Percentiles rank a stretch among this genome's conserved stretches.
phyloP scores from a whole-genome alignment of 2,329 filamentous ascomycete species.

The Alternaria conjuncta region DNA sequence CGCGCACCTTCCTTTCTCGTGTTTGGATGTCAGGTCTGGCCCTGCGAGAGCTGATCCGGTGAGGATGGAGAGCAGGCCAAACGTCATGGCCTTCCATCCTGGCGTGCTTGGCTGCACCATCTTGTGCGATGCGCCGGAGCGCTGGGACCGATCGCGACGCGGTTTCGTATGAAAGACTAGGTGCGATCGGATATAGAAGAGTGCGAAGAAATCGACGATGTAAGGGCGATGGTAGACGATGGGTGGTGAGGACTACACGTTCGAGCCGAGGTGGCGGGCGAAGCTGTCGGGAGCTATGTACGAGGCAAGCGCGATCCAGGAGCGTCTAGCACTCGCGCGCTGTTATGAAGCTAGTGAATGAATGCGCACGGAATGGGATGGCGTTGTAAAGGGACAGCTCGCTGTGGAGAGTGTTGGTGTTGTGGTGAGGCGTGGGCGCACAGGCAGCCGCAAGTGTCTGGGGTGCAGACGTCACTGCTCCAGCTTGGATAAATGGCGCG shows the following conservation, averaged over 20 bases:
- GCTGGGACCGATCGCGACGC: not conserved
- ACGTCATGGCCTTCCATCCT: slow-evolving; percentile 32
- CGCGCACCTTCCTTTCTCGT: slow-evolving; percentile 87
- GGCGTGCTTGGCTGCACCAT: slow-evolving; percentile 33
- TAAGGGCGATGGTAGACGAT: not conserved
- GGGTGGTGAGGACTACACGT: not conserved
- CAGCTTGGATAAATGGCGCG: slow-evolving; percentile 12
- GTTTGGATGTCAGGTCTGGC: slow-evolving; percentile 58
- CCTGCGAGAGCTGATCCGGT: slow-evolving; percentile 36
- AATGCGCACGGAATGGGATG: not conserved
- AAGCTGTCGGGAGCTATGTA: slow-evolving; percentile 12
- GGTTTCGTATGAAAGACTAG: not conserved
- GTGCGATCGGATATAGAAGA: not conserved
- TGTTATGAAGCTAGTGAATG: not conserved
- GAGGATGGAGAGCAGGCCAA: slow-evolving; percentile 38
- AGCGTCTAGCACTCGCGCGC: not conserved
- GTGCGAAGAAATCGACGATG: not conserved
- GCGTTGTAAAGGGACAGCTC: not conserved
- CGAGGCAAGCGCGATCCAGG: not conserved
- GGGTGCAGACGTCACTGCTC: slow-evolving; percentile 27
- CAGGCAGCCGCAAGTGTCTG: slow-evolving; percentile 12
- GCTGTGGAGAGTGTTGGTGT: not conserved
- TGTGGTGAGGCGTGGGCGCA: slow-evolving; percentile 15
- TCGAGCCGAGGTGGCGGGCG: slow-evolving; percentile 21
- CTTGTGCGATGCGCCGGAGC: slow-evolving; percentile 18